Conservation (phyloP, 2,329 filamentous ascomycete genomes). For the Aureobasidium melanogenum region DNA sequence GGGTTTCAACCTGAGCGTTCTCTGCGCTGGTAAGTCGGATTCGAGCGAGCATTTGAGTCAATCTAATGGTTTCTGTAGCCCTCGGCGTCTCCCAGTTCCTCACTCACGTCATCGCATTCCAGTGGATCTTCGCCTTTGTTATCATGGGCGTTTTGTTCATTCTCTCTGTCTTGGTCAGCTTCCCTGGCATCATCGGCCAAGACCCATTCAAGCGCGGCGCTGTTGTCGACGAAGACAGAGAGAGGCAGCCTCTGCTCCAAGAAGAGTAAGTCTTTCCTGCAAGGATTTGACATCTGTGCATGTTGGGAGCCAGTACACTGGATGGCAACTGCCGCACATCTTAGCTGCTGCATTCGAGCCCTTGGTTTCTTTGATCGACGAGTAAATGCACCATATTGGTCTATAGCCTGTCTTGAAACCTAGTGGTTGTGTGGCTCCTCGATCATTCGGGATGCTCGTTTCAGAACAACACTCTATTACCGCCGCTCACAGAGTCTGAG, state of each 20-base stretch:
- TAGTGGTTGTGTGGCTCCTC: background rate
- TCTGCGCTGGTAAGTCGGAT: slow-evolving; percentile 53
- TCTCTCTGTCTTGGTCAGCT: slow-evolving; percentile 54
- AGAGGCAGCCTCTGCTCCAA: slow-evolving; percentile 45
- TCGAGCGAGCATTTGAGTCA: background rate
- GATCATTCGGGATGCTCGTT: background rate
- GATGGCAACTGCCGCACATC: background rate
- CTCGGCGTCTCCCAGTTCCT: slow-evolving; percentile 72
- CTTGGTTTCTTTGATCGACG: background rate
- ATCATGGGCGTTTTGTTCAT: slow-evolving; percentile 71
- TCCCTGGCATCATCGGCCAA: slow-evolving; percentile 55
- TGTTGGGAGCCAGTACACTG: background rate
- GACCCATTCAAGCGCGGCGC: slow-evolving; percentile 42
- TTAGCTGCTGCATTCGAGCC: background rate
- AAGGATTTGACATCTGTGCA: background rate
- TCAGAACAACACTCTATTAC: background rate
- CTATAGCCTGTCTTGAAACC: background rate
- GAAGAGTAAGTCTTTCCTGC: slow-evolving; percentile 23
- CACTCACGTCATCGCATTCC: slow-evolving; percentile 55
- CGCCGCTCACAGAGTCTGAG: background rate
- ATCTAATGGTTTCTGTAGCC: slow-evolving; percentile 27
- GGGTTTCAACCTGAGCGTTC: slow-evolving; percentile 66
- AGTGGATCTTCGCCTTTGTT: slow-evolving; percentile 87
- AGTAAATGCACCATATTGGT: background rate
- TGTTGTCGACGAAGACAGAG: slow-evolving; percentile 40